These are phyloP conservation scores for Boletus rex-veris DNA, from an alignment of 768 basidiomycete genomes.

Conservation along the genomic window DNA sequence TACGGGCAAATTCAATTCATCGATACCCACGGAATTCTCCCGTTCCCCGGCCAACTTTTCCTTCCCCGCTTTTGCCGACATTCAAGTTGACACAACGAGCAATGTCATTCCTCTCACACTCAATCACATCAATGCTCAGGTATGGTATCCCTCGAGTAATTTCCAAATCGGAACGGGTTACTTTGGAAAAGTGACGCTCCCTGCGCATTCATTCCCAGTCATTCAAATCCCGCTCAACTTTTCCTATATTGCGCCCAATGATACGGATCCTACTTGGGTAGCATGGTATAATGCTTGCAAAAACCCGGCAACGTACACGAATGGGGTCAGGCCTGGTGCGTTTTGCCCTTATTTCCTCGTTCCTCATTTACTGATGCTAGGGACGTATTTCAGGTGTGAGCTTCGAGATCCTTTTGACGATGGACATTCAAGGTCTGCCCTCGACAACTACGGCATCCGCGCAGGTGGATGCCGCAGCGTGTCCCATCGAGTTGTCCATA, in stretches of 20 bases:
- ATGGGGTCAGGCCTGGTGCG: conserved; percentile 60
- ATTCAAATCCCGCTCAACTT: conserved; percentile 79
- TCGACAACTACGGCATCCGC: conserved; percentile 51
- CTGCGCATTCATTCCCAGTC: conserved; percentile 62
- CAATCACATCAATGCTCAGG: conserved; percentile 57
- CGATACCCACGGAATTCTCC: conserved; percentile 62
- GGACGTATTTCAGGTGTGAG: conserved; percentile 39
- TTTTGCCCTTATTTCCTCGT: conserved; percentile 12
- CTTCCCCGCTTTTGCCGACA: conserved; percentile 70
- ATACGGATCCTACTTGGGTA: conserved; percentile 78
- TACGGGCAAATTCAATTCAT: conserved; percentile 52
- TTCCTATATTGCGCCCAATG: conserved; percentile 75
- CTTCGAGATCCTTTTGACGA: conserved; percentile 61
- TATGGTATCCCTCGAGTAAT: conserved; percentile 68
- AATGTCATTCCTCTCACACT: conserved; percentile 81
- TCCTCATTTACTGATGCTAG: conserved; percentile 3
- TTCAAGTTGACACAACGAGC: conserved; percentile 64
- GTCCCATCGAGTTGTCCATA: conserved; percentile 64
- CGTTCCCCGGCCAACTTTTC: conserved; percentile 85
- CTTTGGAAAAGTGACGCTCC: conserved; percentile 53
- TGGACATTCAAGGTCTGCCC: conserved; percentile 69
- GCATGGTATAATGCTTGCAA: conserved; percentile 79
- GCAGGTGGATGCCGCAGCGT: conserved; percentile 55
- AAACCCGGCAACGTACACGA: conserved; percentile 47
- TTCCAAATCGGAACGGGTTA: conserved; percentile 67